phyloP scores from a whole-genome alignment of 345 rosid genomes.

The Microthlaspi erraticum region DNA sequence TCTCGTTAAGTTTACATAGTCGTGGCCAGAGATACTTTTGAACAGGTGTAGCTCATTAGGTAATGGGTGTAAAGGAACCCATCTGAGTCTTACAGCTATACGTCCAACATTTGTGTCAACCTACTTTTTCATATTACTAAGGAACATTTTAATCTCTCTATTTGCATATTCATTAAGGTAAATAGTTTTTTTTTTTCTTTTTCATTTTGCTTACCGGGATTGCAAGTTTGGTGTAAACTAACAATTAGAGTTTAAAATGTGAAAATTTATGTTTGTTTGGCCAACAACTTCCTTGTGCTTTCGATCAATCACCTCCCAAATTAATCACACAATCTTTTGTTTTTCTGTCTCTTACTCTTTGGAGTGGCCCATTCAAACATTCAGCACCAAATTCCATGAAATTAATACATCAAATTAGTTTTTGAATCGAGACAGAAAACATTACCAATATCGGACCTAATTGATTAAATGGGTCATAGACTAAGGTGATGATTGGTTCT shows the following conservation, averaged over 20 bases:
- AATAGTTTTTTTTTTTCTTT: not conserved
- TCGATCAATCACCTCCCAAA: conserved; percentile 41
- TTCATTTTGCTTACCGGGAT: conserved; percentile 72
- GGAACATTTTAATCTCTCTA: not conserved
- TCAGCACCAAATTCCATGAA: too few relatives aligned
- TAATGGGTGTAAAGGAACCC: conserved; percentile 92
- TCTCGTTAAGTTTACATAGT: conserved; percentile 85
- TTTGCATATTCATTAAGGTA: conserved; percentile 11
- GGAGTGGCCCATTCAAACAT: too few relatives aligned
- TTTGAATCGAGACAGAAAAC: too few relatives aligned
- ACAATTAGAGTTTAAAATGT: too few relatives aligned
- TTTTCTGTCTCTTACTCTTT: conserved; percentile 2
- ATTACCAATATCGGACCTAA: too few relatives aligned
- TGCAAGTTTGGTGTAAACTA: conserved; percentile 74
- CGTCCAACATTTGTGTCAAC: conserved; percentile 99
- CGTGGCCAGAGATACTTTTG: conserved; percentile 94
- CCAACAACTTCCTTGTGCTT: conserved; percentile 41
- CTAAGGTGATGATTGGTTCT: too few relatives aligned
- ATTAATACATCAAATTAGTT: too few relatives aligned
- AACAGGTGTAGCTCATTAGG: conserved; percentile 91
- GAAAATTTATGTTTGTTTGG: conserved; percentile 44
- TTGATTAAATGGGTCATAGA: too few relatives aligned
- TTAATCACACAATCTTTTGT: not conserved
- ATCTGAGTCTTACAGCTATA: conserved; percentile 91
- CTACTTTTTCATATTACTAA: conserved; percentile 43